These are phyloP conservation scores for Backusella psychrophila DNA, from an alignment of 192 early-diverging fungal species.

Conservation along the genomic window DNA sequence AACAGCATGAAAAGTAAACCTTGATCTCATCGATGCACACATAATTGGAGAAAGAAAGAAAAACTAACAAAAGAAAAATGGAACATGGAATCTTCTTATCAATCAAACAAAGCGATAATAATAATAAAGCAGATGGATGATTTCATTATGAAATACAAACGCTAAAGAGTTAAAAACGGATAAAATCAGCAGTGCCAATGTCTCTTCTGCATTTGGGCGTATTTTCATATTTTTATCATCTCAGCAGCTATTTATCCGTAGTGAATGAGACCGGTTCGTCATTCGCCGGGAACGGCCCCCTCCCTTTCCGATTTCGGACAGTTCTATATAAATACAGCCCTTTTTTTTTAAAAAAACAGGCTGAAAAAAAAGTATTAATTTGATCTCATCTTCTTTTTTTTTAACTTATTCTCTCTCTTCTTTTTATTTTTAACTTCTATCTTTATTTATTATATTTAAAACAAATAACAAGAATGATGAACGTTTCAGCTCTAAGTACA, in stretches of 20 bases:
- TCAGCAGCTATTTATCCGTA: neutral
- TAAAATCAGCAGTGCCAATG: neutral
- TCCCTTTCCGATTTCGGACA: constrained; percentile 1
- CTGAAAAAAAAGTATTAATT: neutral
- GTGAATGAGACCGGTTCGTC: neutral
- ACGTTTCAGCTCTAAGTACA: constrained; percentile 3
- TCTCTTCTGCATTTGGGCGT: constrained; percentile 1
- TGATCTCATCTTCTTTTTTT: neutral
- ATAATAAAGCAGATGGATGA: neutral
- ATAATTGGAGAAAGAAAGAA: neutral
- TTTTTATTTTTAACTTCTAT: neutral
- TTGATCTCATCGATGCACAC: neutral
- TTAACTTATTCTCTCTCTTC: neutral
- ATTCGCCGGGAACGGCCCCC: constrained; percentile 5
- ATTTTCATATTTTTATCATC: neutral
- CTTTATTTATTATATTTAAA: neutral
- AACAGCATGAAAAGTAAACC: neutral
- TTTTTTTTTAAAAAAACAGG: neutral
- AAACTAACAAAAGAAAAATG: neutral
- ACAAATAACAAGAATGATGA: constrained; percentile 5
- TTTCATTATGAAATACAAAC: constrained; percentile 1
- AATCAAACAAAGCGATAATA: neutral
- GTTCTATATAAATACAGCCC: constrained; percentile 1
- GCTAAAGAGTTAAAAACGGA: constrained; percentile 2
- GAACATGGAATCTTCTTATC: neutral